Evolutionary conservation across 768 basidiomycete species (phyloP).

Genomic region (Leccinellum luteum): DNA sequence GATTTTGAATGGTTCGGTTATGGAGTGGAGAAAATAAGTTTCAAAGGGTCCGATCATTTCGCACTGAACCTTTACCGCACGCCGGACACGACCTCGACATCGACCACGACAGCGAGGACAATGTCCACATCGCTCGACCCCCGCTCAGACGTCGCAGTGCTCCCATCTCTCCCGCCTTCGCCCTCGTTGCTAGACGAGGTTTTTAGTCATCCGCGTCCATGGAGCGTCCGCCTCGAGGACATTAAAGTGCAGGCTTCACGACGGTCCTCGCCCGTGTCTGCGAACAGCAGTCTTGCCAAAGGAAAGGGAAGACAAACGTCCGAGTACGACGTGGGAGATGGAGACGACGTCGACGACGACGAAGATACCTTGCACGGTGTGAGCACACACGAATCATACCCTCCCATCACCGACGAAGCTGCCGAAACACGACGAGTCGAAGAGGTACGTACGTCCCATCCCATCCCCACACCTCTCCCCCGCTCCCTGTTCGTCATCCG

Average conservation of each 20-base stretch:
- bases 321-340: constrained; percentile 4
- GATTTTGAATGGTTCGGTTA: no score
- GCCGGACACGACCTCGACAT: constrained; percentile 11
- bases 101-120: constrained; percentile 12
- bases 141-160: constrained; percentile 4
- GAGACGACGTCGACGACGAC: constrained; percentile 19
- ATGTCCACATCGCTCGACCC: constrained; percentile 19
- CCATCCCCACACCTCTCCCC: no score
- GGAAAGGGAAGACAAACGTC: constrained; percentile 34
- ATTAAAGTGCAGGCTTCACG: constrained; percentile 20
- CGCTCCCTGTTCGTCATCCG: background rate
- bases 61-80: no score
- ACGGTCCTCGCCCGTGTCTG: constrained; percentile 13
- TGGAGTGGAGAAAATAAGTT: background rate
- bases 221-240: constrained; percentile 32
- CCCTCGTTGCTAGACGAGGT: constrained; percentile 45
- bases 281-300: constrained; percentile 6
- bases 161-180: constrained; percentile 38
- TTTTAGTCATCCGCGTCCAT: constrained; percentile 35
- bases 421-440: constrained; percentile 67
- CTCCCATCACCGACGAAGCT: constrained; percentile 64
- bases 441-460: constrained; percentile 51
- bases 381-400: constrained; percentile 42
- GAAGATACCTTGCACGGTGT: constrained; percentile 19
- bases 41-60: background rate